These are phyloP conservation scores for Miamiensis avidus DNA, from an alignment of 169 alveolate genomes.

Conservation along the genomic window DNA sequence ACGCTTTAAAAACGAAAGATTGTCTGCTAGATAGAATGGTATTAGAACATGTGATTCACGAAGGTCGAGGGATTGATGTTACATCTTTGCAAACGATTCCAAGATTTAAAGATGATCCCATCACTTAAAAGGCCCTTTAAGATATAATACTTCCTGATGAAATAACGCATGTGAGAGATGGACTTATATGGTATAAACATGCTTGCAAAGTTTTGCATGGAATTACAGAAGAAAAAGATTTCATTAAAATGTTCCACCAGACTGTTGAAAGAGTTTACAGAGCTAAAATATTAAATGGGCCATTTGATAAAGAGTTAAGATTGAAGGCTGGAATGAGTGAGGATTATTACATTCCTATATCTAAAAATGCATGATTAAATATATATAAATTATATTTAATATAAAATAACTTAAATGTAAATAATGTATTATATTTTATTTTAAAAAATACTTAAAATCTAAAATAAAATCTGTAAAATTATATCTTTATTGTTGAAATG, in stretches of 20 bases:
- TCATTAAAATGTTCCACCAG: not conserved
- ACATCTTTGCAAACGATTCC: not conserved
- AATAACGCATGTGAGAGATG: not conserved
- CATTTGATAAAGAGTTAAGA: not conserved
- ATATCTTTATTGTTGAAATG: no score
- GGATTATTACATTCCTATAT: not conserved
- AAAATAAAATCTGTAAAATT: no score
- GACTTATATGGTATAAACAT: not conserved
- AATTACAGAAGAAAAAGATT: not conserved
- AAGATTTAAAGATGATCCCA: not conserved
- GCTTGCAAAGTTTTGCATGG: not conserved
- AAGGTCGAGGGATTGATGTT: not conserved
- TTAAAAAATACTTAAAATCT: no score
- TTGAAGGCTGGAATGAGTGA: not conserved
- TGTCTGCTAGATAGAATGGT: not conserved
- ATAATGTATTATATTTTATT: no score
- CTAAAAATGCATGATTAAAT: no score
- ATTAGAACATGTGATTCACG: not conserved
- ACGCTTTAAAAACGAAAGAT: not conserved
- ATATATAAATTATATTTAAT: no score
- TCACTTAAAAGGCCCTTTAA: not conserved
- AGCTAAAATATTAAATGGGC: not conserved
- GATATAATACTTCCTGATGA: not conserved
- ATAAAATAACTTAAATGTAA: no score
- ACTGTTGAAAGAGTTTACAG: not conserved